These are phyloP conservation scores for Phyllosticta capitalensis DNA, from an alignment of 2,329 filamentous ascomycete genomes.

Conservation along the genomic window DNA sequence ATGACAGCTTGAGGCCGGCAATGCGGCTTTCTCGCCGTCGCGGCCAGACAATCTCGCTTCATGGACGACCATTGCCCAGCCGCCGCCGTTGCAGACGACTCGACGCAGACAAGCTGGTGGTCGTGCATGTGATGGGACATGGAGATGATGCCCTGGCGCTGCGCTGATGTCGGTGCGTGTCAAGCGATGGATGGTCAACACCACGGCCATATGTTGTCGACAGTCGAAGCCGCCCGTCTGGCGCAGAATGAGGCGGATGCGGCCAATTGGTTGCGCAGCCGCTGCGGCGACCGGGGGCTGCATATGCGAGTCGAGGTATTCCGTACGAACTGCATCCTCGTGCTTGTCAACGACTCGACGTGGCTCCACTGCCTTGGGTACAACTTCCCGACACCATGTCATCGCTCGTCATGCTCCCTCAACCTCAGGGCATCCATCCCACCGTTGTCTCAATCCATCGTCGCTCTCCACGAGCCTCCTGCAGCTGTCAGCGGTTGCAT, in stretches of 20 bases:
- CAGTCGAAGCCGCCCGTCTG: neutral
- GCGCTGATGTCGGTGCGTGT: neutral
- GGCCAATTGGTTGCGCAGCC: neutral
- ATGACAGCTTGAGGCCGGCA: neutral
- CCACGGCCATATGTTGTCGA: neutral
- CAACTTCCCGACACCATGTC: neutral
- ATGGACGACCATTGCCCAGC: no score
- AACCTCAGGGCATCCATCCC: no score
- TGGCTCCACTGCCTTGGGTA: neutral
- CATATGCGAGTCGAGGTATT: neutral
- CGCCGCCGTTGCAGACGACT: no score
- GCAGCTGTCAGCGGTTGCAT: no score
- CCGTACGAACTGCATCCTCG: neutral
- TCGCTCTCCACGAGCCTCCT: no score
- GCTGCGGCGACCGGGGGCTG: neutral
- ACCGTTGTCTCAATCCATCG: no score
- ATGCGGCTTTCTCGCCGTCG: neutral
- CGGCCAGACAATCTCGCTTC: no score
- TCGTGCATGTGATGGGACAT: neutral
- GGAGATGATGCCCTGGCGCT: no score
- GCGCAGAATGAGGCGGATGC: neutral
- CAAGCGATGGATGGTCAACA: neutral
- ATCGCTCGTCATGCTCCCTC: neutral
- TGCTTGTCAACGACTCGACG: neutral
- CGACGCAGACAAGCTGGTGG: no score